Base-by-base conservation (phyloP, 1,284 basidiomycete species). In the Sphaerobolus stellatus region DNA sequence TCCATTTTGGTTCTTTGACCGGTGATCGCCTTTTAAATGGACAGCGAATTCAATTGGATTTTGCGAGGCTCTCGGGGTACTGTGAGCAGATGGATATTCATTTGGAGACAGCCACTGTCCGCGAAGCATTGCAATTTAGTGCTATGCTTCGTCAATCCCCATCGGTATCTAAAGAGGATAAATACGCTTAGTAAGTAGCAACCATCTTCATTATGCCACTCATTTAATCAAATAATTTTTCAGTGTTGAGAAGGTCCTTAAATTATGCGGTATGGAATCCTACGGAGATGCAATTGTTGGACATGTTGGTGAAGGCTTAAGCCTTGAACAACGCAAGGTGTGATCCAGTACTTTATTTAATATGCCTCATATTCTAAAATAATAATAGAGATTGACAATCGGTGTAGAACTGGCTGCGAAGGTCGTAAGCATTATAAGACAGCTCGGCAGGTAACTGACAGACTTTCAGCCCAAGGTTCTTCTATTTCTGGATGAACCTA, bases 21-120 rank as follows among this genome's bases (percentile, higher is more conserved):
- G 94, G 93, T 1, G 82, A 91, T 45, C 79, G 85, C 50, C 80
- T 92, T 48, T 86, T 95, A 61, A 86, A 92, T 58, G 93, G 92
- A 0, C 78, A 83, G 43, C 70, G 76, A 5, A 77, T 90, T 31
- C 89, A 88, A 2, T 61, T 71, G 13, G 87, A 90, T 60, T 95
- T 94, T 78, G 84, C 87, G 62, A 77, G 81, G 1, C 83, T 86
- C 57, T 87, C 82, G 78, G 88, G 87, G 0, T 92, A 92, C 64
- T 86, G 83, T 52, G 88, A 92, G 64, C 90, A 93, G 66, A 86
- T 84, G 73, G 91, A 93, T 70, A 84, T 86, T 0, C 89, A 91
- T 65, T 70, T 86, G n/a, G 72, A 80, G 1, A 83, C 80, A 13
- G 75, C 77, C 16, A 90, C 86, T 6, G 92, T 96, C 7, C 81